These are phyloP conservation scores for Sphaceloma murrayae DNA, from an alignment of 2,329 filamentous ascomycete species.

Conservation along the genomic window DNA sequence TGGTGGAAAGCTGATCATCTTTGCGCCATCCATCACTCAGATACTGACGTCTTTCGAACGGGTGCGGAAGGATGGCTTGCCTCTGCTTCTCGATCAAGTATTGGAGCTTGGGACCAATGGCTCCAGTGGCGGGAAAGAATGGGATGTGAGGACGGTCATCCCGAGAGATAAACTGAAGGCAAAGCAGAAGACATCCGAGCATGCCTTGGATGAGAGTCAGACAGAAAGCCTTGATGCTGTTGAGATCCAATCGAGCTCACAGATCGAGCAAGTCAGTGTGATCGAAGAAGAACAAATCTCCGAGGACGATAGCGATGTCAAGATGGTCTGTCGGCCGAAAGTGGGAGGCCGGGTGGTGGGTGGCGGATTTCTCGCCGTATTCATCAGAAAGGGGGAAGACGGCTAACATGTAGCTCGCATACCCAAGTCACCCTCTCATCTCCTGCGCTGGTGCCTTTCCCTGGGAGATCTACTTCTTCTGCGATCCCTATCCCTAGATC, in stretches of 20 bases:
- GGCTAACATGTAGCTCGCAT: background rate
- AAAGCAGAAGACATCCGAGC: constrained; percentile 14
- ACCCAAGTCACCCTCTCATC: background rate
- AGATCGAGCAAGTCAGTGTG: no score
- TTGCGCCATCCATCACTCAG: constrained; percentile 70
- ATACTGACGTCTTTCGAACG: constrained; percentile 54
- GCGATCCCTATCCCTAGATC: constrained; percentile 22
- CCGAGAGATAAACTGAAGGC: constrained; percentile 27
- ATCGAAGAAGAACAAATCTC: background rate
- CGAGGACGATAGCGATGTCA: constrained; percentile 19
- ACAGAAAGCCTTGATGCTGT: constrained; percentile 5
- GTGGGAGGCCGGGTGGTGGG: constrained; percentile 31
- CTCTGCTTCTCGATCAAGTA: constrained; percentile 49
- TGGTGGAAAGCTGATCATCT: constrained; percentile 58
- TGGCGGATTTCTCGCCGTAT: constrained; percentile 33
- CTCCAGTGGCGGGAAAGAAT: constrained; percentile 48
- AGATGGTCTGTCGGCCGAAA: constrained; percentile 32
- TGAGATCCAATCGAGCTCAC: background rate
- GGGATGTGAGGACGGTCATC: constrained; percentile 50
- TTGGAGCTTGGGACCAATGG: constrained; percentile 47
- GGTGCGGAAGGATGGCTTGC: constrained; percentile 46
- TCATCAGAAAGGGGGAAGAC: constrained; percentile 23
- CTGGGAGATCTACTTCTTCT: constrained; percentile 20
- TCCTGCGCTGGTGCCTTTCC: constrained; percentile 13
- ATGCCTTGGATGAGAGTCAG: constrained; percentile 1